Conservation (phyloP, 2,329 filamentous ascomycete genomes). For the Talaromyces sp. region DNA sequence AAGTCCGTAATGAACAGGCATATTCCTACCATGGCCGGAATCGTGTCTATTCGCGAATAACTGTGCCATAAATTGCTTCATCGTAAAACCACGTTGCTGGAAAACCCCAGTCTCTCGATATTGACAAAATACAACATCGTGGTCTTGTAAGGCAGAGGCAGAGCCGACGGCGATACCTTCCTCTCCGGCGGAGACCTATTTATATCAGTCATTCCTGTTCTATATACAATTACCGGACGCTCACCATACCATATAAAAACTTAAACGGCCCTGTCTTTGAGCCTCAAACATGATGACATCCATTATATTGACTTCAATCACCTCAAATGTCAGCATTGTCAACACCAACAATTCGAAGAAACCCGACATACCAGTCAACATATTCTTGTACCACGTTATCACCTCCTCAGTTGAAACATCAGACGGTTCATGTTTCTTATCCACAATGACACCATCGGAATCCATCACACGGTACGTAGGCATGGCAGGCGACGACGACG, state of each 20-base stretch:
- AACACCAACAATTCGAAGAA: background rate
- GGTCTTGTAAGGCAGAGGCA: slow-evolving; percentile 72
- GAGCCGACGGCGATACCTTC: slow-evolving; percentile 91
- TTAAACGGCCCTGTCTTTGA: slow-evolving; percentile 85
- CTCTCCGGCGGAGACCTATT: slow-evolving; percentile 71
- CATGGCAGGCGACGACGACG: slow-evolving; percentile 67
- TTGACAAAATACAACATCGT: slow-evolving; percentile 88
- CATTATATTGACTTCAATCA: slow-evolving; percentile 67
- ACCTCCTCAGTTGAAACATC: slow-evolving; percentile 62
- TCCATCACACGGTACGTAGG: slow-evolving; percentile 89
- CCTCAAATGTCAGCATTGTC: background rate
- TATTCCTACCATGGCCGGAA: slow-evolving; percentile 76
- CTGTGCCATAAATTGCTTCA: slow-evolving; percentile 91
- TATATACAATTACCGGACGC: background rate
- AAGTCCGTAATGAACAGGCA: slow-evolving; percentile 96
- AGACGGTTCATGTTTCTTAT: slow-evolving; percentile 61
- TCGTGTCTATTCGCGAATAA: slow-evolving; percentile 85
- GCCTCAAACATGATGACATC: slow-evolving; percentile 98
- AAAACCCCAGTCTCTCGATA: slow-evolving; percentile 93
- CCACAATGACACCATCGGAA: slow-evolving; percentile 78
- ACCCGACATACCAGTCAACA: slow-evolving; percentile 48
- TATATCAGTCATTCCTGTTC: background rate
- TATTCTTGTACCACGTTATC: slow-evolving; percentile 57
- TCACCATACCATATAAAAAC: slow-evolving; percentile 82
- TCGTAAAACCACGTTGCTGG: slow-evolving; percentile 77